These are phyloP conservation scores for Yamadazyma paraphyllophila DNA, from an alignment of 805 yeast species.

Conservation along the genomic window DNA sequence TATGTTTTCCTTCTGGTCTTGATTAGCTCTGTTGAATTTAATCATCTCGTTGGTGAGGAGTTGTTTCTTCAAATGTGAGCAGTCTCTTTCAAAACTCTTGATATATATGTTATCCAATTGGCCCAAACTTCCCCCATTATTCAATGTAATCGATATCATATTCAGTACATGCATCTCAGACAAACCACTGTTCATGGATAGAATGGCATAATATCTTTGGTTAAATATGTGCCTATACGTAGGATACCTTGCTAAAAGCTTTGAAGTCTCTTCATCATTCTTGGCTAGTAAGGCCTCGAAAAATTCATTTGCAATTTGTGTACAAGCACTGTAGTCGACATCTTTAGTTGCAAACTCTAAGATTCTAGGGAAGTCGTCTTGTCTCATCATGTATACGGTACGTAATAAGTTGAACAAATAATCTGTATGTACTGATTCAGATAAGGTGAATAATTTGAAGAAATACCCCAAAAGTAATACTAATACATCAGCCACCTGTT, in stretches of 20 bases:
- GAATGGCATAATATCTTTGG: conserved; percentile 22
- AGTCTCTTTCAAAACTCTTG: conserved; percentile 35
- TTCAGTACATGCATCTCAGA: conserved; percentile 24
- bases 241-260: conserved; percentile 26
- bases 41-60: conserved; percentile 46
- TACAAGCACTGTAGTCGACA: conserved; percentile 17
- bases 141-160: conserved; percentile 32
- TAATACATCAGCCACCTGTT: conserved; percentile 32
- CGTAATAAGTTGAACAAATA: conserved; percentile 35
- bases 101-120: conserved; percentile 31
- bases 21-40: conserved; percentile 51
- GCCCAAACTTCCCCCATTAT: conserved; percentile 36
- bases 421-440: conserved; percentile 21
- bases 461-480: conserved; percentile 31
- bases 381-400: conserved; percentile 32
- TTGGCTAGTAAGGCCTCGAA: conserved; percentile 27
- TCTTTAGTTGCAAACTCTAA: conserved; percentile 16
- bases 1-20: conserved; percentile 64
- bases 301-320: conserved; percentile 25
- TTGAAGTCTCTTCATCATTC: conserved; percentile 38
- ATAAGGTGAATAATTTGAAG: conserved; percentile 16
- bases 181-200: conserved; percentile 18
- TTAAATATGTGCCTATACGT: conserved; percentile 26
- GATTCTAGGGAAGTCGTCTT: conserved; percentile 22
- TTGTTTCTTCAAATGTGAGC: conserved; percentile 28